A percentile compares a stretch with the other conserved stretches of the same genome.
Evolutionary conservation across 2,329 filamentous ascomycete species (phyloP).

Genomic region (Stagonosporopsis cucurbitacearum): DNA sequence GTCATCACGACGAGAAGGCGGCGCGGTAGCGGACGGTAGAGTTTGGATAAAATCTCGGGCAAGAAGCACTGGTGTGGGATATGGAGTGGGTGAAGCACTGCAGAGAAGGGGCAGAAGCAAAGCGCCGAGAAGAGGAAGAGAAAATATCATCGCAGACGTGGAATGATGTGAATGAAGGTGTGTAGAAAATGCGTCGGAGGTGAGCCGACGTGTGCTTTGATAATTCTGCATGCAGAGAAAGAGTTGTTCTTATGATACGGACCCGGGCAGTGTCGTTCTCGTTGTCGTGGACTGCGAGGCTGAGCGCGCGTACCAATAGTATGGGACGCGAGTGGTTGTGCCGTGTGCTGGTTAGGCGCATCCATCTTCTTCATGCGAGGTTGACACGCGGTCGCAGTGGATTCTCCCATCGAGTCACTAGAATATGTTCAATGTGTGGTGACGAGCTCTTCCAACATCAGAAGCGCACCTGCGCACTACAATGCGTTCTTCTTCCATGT

Average conservation of each 20-base stretch:
- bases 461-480: not conserved
- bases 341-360: constrained; percentile 1
- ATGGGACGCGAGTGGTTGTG: constrained; percentile 11
- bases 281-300: constrained; percentile 25
- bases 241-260: constrained; percentile 12
- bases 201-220: not conserved
- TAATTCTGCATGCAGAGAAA: constrained; percentile 13
- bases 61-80: constrained; percentile 7
- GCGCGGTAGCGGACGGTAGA: constrained; percentile 6
- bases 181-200: not conserved
- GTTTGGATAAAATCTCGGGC: constrained; percentile 12
- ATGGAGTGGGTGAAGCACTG: constrained; percentile 17
- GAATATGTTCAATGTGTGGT: no score
- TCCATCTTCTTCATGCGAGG: not conserved
- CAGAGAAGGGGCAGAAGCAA: constrained; percentile 21
- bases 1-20: constrained; percentile 20
- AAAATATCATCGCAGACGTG: constrained; percentile 20
- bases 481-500: not conserved
- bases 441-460: not conserved
- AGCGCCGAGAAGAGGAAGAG: constrained; percentile 19
- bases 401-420: not conserved
- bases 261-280: constrained; percentile 6
- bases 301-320: constrained; percentile 14
- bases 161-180: not conserved
- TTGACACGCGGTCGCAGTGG: not conserved